A percentile compares a stretch with the other conserved stretches of the same genome.
Evolutionary conservation across 2,329 filamentous ascomycete species (phyloP).

Genomic region (Talaromyces islandicus): DNA sequence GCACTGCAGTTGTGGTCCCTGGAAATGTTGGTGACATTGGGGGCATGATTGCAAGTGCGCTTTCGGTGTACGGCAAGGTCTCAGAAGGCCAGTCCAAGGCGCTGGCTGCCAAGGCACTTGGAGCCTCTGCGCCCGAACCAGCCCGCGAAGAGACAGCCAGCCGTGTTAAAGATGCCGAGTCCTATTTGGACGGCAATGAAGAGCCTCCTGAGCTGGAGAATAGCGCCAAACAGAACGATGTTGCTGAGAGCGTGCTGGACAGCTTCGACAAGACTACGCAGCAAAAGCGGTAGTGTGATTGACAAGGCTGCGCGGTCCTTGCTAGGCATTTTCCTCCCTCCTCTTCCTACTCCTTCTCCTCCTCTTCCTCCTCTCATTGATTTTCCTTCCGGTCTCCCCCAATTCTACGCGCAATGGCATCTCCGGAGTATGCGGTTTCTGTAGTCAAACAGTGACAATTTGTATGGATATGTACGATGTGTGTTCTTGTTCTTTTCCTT

Average conservation of each 20-base stretch:
- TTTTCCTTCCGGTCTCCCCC: neutral
- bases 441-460: neutral
- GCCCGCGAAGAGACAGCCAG: slow-evolving; percentile 9
- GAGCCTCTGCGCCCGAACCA: slow-evolving; percentile 17
- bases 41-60: slow-evolving; percentile 91
- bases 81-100: slow-evolving; percentile 69
- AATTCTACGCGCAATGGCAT: neutral
- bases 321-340: neutral
- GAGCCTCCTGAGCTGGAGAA: slow-evolving; percentile 21
- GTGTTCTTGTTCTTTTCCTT: neutral
- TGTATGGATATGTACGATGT: slow-evolving; percentile 3
- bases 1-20: slow-evolving; percentile 90
- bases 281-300: slow-evolving; percentile 21
- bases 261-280: slow-evolving; percentile 41
- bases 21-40: slow-evolving; percentile 96
- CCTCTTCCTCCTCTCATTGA: neutral
- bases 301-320: neutral
- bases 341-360: neutral
- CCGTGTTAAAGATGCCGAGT: slow-evolving; percentile 7
- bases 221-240: slow-evolving; percentile 24
- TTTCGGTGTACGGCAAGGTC: slow-evolving; percentile 94
- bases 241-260: slow-evolving; percentile 44
- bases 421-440: neutral
- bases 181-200: slow-evolving; percentile 20
- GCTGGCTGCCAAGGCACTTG: slow-evolving; percentile 41